These are phyloP conservation scores for Mycogone perniciosa DNA, from an alignment of 2,329 filamentous ascomycete species.

Conservation along the genomic window DNA sequence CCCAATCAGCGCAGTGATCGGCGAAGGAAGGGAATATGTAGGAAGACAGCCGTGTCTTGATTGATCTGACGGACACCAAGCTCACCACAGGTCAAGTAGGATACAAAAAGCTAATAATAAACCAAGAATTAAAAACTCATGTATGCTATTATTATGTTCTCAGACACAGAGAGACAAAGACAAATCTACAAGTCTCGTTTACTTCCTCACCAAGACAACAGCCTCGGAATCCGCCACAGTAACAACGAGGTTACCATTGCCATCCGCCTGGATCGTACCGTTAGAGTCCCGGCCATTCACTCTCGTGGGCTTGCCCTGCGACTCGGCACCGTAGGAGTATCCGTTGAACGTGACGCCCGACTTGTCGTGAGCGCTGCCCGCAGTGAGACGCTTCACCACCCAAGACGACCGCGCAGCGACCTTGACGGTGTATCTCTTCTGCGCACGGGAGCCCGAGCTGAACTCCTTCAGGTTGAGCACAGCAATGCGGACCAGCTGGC, in stretches of 20 bases:
- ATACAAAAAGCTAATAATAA: background rate
- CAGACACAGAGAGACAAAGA: no score
- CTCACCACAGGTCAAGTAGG: no score
- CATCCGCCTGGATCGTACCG: conserved; percentile 10
- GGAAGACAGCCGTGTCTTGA: no score
- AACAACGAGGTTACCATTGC: conserved; percentile 11
- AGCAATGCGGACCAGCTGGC: conserved; percentile 14
- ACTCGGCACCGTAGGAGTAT: conserved; percentile 16
- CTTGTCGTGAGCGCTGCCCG: conserved; percentile 13
- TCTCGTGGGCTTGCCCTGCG: conserved; percentile 11
- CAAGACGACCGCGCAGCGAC: conserved; percentile 12
- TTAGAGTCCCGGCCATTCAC: conserved; percentile 4
- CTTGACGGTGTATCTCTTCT: conserved; percentile 12
- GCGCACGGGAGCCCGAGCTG: conserved; percentile 10
- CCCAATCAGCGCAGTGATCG: no score
- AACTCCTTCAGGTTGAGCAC: conserved; percentile 17
- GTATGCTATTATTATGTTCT: background rate
- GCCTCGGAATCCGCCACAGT: conserved; percentile 16
- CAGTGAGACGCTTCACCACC: conserved; percentile 15
- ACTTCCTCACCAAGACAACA: conserved; percentile 13
- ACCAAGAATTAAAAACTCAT: background rate
- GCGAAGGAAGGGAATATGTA: no score
- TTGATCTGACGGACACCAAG: no score
- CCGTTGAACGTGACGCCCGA: conserved; percentile 18
- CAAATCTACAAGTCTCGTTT: background rate